phyloP scores from a whole-genome alignment of 768 basidiomycete genomes.

The Wakefieldia striispora region DNA sequence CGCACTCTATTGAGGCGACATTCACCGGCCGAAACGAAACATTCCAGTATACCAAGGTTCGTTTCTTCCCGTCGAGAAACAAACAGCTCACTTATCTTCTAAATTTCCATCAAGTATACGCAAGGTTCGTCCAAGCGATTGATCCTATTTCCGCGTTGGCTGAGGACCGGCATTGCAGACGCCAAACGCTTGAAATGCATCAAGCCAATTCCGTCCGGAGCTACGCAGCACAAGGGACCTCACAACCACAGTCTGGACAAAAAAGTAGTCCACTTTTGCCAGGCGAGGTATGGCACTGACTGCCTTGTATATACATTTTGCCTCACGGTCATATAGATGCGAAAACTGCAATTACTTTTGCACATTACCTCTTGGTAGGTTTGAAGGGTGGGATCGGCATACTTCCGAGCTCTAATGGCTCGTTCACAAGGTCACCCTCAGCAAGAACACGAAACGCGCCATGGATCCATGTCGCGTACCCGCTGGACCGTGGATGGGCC shows the following conservation, averaged over 20 bases:
- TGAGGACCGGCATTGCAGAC: constrained; percentile 28
- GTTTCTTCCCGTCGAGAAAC: background rate
- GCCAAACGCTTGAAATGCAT: constrained; percentile 51
- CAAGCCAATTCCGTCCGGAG: constrained; percentile 43
- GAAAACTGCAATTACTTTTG: constrained; percentile 58
- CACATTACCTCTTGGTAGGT: constrained; percentile 50
- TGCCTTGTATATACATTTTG: background rate
- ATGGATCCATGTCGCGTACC: constrained; percentile 61
- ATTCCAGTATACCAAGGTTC: constrained; percentile 64
- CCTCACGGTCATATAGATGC: constrained; percentile 36
- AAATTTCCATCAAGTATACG: constrained; percentile 39
- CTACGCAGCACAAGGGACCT: constrained; percentile 41
- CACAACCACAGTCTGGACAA: constrained; percentile 49
- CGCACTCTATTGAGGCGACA: constrained; percentile 59
- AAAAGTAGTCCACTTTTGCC: constrained; percentile 52
- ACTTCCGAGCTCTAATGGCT: background rate
- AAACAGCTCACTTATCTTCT: background rate
- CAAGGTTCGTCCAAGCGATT: constrained; percentile 39
- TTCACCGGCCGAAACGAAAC: constrained; percentile 59
- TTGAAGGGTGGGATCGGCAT: fast-evolving
- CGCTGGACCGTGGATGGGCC: constrained; percentile 56
- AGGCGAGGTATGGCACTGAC: constrained; percentile 37
- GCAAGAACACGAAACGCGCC: constrained; percentile 58
- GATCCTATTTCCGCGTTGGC: background rate
- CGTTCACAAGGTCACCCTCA: constrained; percentile 52